A percentile compares a stretch with the other conserved stretches of the same genome.
Conservation (phyloP, 2,329 filamentous ascomycete genomes). For the Claviceps africana region DNA sequence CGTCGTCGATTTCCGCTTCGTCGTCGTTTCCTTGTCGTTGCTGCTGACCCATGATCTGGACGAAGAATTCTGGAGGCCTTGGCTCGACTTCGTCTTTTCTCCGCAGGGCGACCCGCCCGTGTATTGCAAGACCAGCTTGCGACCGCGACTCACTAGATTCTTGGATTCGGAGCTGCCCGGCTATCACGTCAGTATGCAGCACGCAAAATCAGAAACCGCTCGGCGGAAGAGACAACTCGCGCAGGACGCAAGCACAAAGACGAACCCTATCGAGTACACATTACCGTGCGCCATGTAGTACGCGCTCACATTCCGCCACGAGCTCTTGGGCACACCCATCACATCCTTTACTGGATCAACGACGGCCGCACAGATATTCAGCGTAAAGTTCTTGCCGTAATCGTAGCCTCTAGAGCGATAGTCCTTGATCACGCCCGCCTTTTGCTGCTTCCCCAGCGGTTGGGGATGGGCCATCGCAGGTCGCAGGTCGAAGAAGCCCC, state of each 20-base stretch:
- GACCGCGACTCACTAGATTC: slow-evolving; percentile 44
- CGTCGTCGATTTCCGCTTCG: slow-evolving; percentile 60
- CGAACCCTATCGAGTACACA: slow-evolving; percentile 62
- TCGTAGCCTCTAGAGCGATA: slow-evolving; percentile 60
- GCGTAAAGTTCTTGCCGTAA: slow-evolving; percentile 66
- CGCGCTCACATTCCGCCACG: slow-evolving; percentile 64
- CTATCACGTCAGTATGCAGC: too few species aligned
- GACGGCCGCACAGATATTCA: slow-evolving; percentile 71
- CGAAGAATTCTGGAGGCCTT: slow-evolving; percentile 4
- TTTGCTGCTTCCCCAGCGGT: slow-evolving; percentile 30
- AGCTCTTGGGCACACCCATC: slow-evolving; percentile 44
- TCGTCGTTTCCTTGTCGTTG: slow-evolving; percentile 6
- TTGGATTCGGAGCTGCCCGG: slow-evolving; percentile 32
- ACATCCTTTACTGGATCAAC: slow-evolving; percentile 50
- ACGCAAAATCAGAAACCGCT: too few species aligned
- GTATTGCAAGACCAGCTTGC: slow-evolving; percentile 66
- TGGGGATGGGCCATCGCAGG: slow-evolving; percentile 35
- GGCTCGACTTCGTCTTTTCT: slow-evolving; percentile 26
- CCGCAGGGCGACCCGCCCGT: slow-evolving; percentile 63
- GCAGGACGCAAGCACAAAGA: too few species aligned
- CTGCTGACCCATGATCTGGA: too few species aligned
- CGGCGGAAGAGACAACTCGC: too few species aligned
- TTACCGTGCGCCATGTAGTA: slow-evolving; percentile 56
- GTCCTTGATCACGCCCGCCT: slow-evolving; percentile 30
- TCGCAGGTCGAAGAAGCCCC: slow-evolving; percentile 45